A percentile compares a stretch with the other conserved stretches of the same genome.
These are phyloP conservation scores for Hanseniaspora taiwanica DNA, from an alignment of 805 yeast genomes.

Conservation along the genomic window DNA sequence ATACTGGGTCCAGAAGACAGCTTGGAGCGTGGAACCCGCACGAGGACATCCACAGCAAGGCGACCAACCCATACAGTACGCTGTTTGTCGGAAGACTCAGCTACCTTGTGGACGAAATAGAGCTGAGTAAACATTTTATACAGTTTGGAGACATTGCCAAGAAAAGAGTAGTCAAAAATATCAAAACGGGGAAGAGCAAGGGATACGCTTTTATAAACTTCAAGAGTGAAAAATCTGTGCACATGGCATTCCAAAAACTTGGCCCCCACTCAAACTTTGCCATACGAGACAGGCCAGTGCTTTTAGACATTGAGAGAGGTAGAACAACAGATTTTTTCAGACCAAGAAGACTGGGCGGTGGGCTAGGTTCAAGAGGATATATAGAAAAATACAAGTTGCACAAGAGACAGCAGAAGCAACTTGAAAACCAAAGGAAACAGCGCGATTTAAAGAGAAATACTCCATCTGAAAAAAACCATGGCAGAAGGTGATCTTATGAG, in stretches of 20 bases:
- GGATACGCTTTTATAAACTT: constrained; percentile 83
- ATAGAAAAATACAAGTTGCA: constrained; percentile 20
- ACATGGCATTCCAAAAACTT: constrained; percentile 45
- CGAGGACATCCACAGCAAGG: constrained; percentile 40
- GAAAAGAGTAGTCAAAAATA: constrained; percentile 43
- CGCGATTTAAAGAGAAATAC: neutral
- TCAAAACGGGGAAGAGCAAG: constrained; percentile 38
- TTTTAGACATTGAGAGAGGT: constrained; percentile 67
- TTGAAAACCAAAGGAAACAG: neutral
- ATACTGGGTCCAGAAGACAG: constrained; percentile 20
- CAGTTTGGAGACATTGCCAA: constrained; percentile 61
- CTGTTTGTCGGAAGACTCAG: constrained; percentile 65
- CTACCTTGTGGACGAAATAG: constrained; percentile 52
- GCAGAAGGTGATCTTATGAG: neutral
- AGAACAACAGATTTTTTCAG: constrained; percentile 52
- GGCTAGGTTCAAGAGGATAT: constrained; percentile 76
- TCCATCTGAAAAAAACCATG: no score
- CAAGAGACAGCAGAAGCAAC: neutral
- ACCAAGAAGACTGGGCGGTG: constrained; percentile 78
- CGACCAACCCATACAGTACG: constrained; percentile 63
- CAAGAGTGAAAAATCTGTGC: constrained; percentile 45
- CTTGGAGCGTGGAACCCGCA: constrained; percentile 39
- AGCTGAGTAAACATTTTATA: constrained; percentile 47
- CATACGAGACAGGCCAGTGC: constrained; percentile 39
- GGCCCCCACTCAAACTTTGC: constrained; percentile 31